phyloP scores from a whole-genome alignment of 768 basidiomycete species.

The Termitomyces heimii region DNA sequence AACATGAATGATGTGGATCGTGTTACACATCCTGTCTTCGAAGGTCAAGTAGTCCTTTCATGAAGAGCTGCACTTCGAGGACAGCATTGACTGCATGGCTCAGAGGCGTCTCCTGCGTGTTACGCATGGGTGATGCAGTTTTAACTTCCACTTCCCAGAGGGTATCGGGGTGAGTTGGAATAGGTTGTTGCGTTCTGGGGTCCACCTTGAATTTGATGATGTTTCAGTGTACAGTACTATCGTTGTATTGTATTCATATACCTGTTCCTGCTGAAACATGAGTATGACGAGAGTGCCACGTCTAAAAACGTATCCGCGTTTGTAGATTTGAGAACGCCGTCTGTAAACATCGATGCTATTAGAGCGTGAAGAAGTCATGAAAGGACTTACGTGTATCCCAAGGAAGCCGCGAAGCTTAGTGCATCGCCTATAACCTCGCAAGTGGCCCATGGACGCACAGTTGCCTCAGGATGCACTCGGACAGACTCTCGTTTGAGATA shows the following conservation, averaged over 20 bases:
- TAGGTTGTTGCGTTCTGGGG: conserved; percentile 66
- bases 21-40: conserved; percentile 61
- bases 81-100: conserved; percentile 66
- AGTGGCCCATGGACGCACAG: conserved; percentile 80
- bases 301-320: conserved; percentile 73
- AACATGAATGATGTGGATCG: background rate
- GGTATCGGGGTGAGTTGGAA: conserved; percentile 73
- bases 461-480: conserved; percentile 79
- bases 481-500: conserved; percentile 83
- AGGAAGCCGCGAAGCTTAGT: conserved; percentile 70
- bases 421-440: conserved; percentile 78
- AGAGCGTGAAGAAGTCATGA: background rate
- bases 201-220: conserved; percentile 47
- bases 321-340: conserved; percentile 72
- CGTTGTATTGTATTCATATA: conserved; percentile 19
- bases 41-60: conserved; percentile 81
- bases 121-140: conserved; percentile 72
- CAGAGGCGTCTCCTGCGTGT: conserved; percentile 74
- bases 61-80: conserved; percentile 73
- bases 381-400: conserved; percentile 63
- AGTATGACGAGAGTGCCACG: conserved; percentile 66
- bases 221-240: conserved; percentile 1
- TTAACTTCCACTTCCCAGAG: conserved; percentile 89
- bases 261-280: conserved; percentile 86
- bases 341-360: conserved; percentile 21